These are phyloP conservation scores for Neopestalotiopsis rosae DNA, from an alignment of 2,329 filamentous ascomycete species.

Conservation along the genomic window DNA sequence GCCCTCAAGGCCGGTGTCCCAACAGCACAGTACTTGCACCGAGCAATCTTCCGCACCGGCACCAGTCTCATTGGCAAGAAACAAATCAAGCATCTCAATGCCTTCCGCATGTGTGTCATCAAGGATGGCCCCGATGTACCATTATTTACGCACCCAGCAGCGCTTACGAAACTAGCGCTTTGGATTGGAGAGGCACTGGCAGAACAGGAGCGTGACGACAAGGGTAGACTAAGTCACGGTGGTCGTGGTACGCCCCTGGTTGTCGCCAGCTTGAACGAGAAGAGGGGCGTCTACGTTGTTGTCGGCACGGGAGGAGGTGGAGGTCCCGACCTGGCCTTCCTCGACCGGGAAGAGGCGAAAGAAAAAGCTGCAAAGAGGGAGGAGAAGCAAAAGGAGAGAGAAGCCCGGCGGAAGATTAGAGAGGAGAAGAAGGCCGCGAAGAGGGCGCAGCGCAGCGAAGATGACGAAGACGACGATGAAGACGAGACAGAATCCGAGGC, in stretches of 20 bases:
- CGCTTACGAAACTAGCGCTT: slow-evolving; percentile 88
- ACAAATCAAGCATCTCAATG: slow-evolving; percentile 88
- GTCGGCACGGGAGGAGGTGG: slow-evolving; percentile 91
- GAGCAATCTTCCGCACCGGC: slow-evolving; percentile 91
- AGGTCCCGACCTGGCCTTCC: slow-evolving; percentile 72
- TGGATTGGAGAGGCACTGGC: slow-evolving; percentile 94
- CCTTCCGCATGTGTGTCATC: slow-evolving; percentile 94
- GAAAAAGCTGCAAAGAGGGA: slow-evolving; percentile 68
- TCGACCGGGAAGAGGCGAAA: slow-evolving; percentile 70
- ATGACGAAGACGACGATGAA: slow-evolving; percentile 55
- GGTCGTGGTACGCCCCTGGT: slow-evolving; percentile 84
- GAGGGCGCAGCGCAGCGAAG: slow-evolving; percentile 51
- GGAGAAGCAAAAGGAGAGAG: slow-evolving; percentile 65
- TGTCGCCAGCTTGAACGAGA: slow-evolving; percentile 87
- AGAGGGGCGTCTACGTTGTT: slow-evolving; percentile 85
- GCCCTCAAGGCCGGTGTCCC: slow-evolving; percentile 77
- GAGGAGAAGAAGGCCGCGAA: slow-evolving; percentile 67
- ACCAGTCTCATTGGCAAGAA: slow-evolving; percentile 91
- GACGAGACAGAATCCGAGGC: slow-evolving; percentile 59
- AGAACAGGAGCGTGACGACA: slow-evolving; percentile 82
- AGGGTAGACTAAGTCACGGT: slow-evolving; percentile 71
- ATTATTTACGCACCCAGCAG: slow-evolving; percentile 92
- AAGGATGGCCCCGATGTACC: slow-evolving; percentile 91
- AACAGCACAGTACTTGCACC: slow-evolving; percentile 86
- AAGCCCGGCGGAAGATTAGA: slow-evolving; percentile 60